Percentiles rank a stretch among this genome's conserved stretches.
These are phyloP conservation scores for Diaporthe vexans DNA, from an alignment of 2,329 filamentous ascomycete species.

Conservation along the genomic window DNA sequence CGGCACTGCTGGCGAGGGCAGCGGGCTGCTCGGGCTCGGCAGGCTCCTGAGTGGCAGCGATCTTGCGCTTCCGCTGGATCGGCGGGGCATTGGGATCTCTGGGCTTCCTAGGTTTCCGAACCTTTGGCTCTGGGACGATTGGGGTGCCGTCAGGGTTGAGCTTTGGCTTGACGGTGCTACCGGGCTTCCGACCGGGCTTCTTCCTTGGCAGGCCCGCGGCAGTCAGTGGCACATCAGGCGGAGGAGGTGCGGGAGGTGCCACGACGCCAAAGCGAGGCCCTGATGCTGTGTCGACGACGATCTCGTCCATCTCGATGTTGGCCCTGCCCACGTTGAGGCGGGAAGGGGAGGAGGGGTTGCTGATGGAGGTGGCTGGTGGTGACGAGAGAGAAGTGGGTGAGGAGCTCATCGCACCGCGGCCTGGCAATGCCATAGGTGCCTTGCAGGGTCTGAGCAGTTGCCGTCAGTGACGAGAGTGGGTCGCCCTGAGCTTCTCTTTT, in stretches of 20 bases:
- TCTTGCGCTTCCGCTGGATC: slow-evolving; percentile 68
- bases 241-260: slow-evolving; percentile 46
- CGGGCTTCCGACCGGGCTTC: slow-evolving; percentile 77
- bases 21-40: slow-evolving; percentile 48
- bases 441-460: slow-evolving; percentile 4
- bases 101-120: slow-evolving; percentile 68
- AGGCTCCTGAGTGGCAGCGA: slow-evolving; percentile 49
- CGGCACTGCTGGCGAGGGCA: slow-evolving; percentile 42
- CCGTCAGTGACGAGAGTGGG: not conserved
- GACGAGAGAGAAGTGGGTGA: slow-evolving; percentile 65
- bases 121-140: slow-evolving; percentile 60
- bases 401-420: slow-evolving; percentile 57
- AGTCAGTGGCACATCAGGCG: slow-evolving; percentile 64
- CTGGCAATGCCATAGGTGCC: slow-evolving; percentile 30
- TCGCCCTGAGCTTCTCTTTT: not conserved
- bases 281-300: slow-evolving; percentile 60
- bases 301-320: slow-evolving; percentile 63
- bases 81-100: slow-evolving; percentile 71
- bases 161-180: slow-evolving; percentile 64
- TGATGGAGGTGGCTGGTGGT: slow-evolving; percentile 64
- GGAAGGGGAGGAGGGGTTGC: slow-evolving; percentile 63
- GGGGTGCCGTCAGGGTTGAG: slow-evolving; percentile 53
- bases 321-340: slow-evolving; percentile 51
- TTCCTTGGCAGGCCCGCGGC: slow-evolving; percentile 72
- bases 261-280: slow-evolving; percentile 52